phyloP scores from a whole-genome alignment of 495 filamentous ascomycete genomes.

The Trichoderma orchidacearum region DNA sequence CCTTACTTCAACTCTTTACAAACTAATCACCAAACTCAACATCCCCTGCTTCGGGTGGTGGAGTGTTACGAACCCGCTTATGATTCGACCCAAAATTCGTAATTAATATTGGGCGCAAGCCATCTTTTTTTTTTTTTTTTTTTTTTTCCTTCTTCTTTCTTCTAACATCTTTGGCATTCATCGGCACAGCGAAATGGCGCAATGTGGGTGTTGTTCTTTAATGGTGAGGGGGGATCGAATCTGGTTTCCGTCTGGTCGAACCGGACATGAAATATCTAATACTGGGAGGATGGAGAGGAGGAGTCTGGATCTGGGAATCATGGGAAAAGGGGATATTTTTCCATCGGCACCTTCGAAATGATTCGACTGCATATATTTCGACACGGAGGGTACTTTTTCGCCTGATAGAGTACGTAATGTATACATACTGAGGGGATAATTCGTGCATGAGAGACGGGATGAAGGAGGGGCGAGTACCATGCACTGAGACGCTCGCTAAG shows the following conservation, averaged over 20 bases:
- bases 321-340: neutral
- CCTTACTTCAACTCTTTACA: neutral
- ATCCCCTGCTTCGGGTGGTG: neutral
- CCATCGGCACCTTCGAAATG: neutral
- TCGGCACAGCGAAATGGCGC: constrained; percentile 3
- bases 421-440: neutral
- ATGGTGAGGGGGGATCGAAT: neutral
- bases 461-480: neutral
- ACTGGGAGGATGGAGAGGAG: neutral
- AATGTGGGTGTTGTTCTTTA: neutral
- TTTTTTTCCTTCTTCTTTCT: neutral
- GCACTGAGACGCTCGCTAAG: constrained; percentile 1
- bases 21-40: neutral
- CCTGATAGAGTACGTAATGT: neutral
- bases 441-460: neutral
- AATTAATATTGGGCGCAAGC: neutral
- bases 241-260: neutral
- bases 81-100: neutral
- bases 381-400: neutral
- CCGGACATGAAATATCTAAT: neutral
- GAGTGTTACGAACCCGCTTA: neutral
- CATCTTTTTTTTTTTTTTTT: neutral
- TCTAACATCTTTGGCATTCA: constrained; percentile 1
- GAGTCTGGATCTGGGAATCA: neutral
- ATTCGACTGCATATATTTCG: neutral